phyloP scores from a whole-genome alignment of 768 basidiomycete genomes.

The Suillus plorans region DNA sequence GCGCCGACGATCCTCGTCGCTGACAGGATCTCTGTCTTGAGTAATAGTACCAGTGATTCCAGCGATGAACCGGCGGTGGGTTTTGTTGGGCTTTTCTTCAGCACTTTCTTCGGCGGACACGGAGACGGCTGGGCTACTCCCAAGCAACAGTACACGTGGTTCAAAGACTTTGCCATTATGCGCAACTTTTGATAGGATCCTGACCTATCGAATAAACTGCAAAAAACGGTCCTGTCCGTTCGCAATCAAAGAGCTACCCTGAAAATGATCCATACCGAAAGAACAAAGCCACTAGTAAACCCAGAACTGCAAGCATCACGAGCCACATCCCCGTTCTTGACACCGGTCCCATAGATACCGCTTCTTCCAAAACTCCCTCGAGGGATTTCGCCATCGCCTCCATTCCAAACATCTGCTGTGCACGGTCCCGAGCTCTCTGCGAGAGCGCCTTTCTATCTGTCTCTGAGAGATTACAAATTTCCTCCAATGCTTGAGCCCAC shows the following conservation, averaged over 20 bases:
- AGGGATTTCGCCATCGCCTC: constrained; percentile 67
- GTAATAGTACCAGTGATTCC: background rate
- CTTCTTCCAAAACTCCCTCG: constrained; percentile 54
- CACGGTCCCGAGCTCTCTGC: constrained; percentile 57
- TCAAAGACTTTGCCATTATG: constrained; percentile 63
- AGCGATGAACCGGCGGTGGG: constrained; percentile 29
- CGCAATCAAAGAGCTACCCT: constrained; percentile 3
- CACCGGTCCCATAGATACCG: constrained; percentile 53
- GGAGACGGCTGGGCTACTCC: constrained; percentile 66
- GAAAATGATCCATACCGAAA: constrained; percentile 19
- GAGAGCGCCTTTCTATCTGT: constrained; percentile 49
- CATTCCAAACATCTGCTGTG: constrained; percentile 69
- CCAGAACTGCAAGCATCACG: constrained; percentile 15
- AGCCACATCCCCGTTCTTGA: constrained; percentile 4
- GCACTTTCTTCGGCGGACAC: constrained; percentile 82
- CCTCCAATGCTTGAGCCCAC: constrained; percentile 71
- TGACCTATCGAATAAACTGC: background rate
- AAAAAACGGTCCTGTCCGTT: background rate
- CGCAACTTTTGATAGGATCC: constrained; percentile 19
- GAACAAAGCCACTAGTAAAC: constrained; percentile 25
- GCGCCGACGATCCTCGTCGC: background rate
- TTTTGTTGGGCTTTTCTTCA: constrained; percentile 70
- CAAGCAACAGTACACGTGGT: constrained; percentile 73
- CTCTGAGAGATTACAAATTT: constrained; percentile 50
- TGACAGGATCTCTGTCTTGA: background rate